Conservation (phyloP, 116 monocot species). For the Phalaenopsis hybrid region DNA sequence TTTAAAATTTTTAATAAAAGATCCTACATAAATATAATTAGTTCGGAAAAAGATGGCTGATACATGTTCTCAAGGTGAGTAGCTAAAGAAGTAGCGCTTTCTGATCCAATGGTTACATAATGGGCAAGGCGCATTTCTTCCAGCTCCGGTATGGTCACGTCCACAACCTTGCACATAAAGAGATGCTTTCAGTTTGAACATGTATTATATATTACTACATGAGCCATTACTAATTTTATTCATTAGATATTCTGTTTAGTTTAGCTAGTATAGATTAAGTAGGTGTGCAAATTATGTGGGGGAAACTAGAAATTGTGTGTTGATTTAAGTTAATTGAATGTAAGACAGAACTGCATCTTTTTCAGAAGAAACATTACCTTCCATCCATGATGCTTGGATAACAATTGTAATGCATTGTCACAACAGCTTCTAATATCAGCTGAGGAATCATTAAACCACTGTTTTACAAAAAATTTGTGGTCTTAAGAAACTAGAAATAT, state of each 20-base stretch:
- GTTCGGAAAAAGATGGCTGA: background rate
- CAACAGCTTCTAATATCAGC: constrained; percentile 63
- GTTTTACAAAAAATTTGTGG: constrained; percentile 6
- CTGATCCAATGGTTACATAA: constrained; percentile 79
- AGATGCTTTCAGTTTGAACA: constrained; percentile 7
- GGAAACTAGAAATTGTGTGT: background rate
- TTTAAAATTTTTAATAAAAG: background rate
- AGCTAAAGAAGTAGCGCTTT: constrained; percentile 61
- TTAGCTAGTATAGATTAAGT: no score
- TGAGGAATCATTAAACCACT: constrained; percentile 84
- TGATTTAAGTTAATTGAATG: background rate
- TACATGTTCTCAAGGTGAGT: constrained; percentile 64
- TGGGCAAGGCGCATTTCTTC: constrained; percentile 93
- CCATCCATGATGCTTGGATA: constrained; percentile 54
- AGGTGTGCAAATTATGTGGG: no score
- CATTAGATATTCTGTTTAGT: background rate
- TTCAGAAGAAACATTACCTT: constrained; percentile 34
- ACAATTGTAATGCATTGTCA: constrained; percentile 43
- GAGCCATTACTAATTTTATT: background rate
- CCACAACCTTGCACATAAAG: constrained; percentile 41
- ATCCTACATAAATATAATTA: background rate
- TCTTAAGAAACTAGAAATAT: background rate
- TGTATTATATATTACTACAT: background rate
- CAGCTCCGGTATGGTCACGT: constrained; percentile 77
- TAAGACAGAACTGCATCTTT: background rate